Conservation (phyloP, 1,139 yeast species). For the Eremothecium coryli region DNA sequence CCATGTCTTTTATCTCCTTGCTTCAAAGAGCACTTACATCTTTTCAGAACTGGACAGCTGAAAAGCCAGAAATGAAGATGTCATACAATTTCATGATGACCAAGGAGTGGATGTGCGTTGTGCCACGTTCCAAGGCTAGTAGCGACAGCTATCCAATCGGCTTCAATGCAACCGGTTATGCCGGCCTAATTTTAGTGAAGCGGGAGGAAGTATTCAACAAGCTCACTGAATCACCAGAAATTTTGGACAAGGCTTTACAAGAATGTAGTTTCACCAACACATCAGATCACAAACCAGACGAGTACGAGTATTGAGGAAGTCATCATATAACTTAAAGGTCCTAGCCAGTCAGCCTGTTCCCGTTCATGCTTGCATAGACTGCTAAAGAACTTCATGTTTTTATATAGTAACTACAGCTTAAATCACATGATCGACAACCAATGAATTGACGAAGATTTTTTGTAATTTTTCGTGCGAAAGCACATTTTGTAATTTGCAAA, state of each 20-base stretch:
- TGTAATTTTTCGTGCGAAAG: too few relatives aligned
- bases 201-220: conserved; percentile 42
- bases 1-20: conserved; percentile 58
- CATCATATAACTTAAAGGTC: neutral
- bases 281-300: conserved; percentile 35
- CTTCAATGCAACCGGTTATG: conserved; percentile 70
- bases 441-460: too few relatives aligned
- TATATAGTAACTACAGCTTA: too few relatives aligned
- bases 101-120: conserved; percentile 68
- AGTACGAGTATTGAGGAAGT: conserved; percentile 35
- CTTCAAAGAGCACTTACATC: conserved; percentile 63
- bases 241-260: conserved; percentile 41
- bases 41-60: conserved; percentile 43
- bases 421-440: too few relatives aligned
- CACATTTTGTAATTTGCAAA: too few relatives aligned
- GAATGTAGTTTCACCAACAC: conserved; percentile 61
- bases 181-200: conserved; percentile 74
- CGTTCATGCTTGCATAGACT: neutral
- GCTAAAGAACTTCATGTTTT: neutral
- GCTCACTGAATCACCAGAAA: conserved; percentile 32
- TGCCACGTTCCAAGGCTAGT: conserved; percentile 56
- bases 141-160: conserved; percentile 37
- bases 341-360: neutral
- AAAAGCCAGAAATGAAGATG: conserved; percentile 23
- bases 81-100: conserved; percentile 81